These are phyloP conservation scores for Piper longum DNA, from an alignment of 164 flowering plant genomes.

Conservation along the genomic window DNA sequence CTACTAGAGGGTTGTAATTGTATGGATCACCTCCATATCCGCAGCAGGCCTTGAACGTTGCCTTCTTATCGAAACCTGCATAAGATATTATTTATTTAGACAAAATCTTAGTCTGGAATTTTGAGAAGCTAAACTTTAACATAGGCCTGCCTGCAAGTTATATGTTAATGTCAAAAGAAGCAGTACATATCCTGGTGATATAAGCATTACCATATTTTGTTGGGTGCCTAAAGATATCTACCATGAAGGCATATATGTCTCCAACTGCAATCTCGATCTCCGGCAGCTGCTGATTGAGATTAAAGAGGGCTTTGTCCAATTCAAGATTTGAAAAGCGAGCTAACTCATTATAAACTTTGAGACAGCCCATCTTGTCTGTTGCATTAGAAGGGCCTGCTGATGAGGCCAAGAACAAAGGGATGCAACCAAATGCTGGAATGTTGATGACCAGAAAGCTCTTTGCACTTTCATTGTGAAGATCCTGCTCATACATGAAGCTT, in stretches of 20 bases:
- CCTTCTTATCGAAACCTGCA: constrained; percentile 15
- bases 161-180: too few relatives aligned
- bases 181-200: background rate
- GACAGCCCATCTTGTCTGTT: constrained; percentile 14
- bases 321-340: constrained; percentile 6
- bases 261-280: constrained; percentile 6
- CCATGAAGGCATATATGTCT: constrained; percentile 9
- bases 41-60: constrained; percentile 15
- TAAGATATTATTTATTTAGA: background rate
- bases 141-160: too few relatives aligned
- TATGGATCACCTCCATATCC: constrained; percentile 14
- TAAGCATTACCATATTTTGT: constrained; percentile 8
- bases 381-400: constrained; percentile 13
- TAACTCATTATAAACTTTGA: constrained; percentile 11
- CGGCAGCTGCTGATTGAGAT: constrained; percentile 3
- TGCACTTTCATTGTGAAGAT: constrained; percentile 16
- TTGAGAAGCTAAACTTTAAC: too few relatives aligned
- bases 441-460: constrained; percentile 14
- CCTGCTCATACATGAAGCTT: constrained; percentile 3
- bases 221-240: constrained; percentile 8
- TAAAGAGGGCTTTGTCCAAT: constrained; percentile 6
- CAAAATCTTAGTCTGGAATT: too few relatives aligned
- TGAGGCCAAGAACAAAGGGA: constrained; percentile 5
- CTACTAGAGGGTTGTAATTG: constrained; percentile 9
- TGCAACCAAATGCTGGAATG: constrained; percentile 14